Conservation (phyloP, 176 grass and related monocot genomes). For the Secale cereale region DNA sequence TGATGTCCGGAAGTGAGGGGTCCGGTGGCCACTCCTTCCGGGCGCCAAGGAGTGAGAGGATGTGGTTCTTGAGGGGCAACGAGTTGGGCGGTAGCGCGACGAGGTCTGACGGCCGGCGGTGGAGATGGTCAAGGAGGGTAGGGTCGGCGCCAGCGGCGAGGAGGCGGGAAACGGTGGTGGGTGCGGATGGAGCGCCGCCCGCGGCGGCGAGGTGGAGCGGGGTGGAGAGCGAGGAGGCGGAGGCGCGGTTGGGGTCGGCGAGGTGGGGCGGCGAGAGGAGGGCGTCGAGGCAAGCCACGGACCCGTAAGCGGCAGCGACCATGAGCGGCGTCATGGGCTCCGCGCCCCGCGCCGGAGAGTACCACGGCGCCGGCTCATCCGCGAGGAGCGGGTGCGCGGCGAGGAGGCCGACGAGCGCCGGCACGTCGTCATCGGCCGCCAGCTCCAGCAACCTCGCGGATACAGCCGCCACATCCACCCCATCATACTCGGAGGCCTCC, state of each 20-base stretch:
- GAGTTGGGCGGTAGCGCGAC: slow-evolving; percentile 31
- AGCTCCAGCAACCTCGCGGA: slow-evolving; percentile 45
- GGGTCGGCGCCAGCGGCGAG: slow-evolving; percentile 56
- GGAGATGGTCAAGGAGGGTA: slow-evolving; percentile 35
- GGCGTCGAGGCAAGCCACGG: slow-evolving; percentile 36
- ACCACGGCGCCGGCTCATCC: slow-evolving; percentile 58
- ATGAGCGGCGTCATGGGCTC: slow-evolving; percentile 62
- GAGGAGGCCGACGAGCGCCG: slow-evolving; percentile 26
- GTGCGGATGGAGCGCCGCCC: slow-evolving; percentile 36
- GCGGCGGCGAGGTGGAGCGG: slow-evolving; percentile 60
- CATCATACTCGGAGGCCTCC: not conserved
- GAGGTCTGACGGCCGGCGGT: slow-evolving; percentile 51
- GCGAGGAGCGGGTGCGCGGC: slow-evolving; percentile 32
- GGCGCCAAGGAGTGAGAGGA: slow-evolving; percentile 42
- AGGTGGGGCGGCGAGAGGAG: slow-evolving; percentile 46
- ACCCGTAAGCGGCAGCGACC: slow-evolving; percentile 67
- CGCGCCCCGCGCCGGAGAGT: slow-evolving; percentile 36
- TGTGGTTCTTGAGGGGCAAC: slow-evolving; percentile 35
- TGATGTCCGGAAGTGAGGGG: slow-evolving; percentile 74
- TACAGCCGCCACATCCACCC: not conserved
- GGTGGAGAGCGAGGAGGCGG: slow-evolving; percentile 36
- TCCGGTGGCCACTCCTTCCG: slow-evolving; percentile 79
- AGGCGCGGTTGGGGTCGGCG: slow-evolving; percentile 45
- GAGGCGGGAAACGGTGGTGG: slow-evolving; percentile 39
- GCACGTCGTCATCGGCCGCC: slow-evolving; percentile 43